Conservation (phyloP, 495 filamentous ascomycete species). For the Rhypophila decipiens region DNA sequence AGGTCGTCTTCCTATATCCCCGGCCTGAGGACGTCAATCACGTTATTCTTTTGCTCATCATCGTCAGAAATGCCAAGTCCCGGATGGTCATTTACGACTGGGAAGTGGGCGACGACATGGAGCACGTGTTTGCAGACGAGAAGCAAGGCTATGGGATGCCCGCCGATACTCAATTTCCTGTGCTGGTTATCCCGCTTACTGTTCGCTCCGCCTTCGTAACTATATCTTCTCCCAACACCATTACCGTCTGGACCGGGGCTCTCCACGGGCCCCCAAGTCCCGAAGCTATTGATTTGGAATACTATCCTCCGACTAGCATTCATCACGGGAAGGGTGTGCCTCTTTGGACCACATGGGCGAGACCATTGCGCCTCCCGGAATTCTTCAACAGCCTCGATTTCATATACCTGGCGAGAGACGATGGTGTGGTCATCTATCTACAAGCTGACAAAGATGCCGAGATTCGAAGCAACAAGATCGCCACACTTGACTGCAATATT, state of each 20-base stretch:
- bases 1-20: constrained; percentile 83
- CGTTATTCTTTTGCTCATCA: constrained; percentile 69
- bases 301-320: constrained; percentile 23
- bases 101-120: constrained; percentile 43
- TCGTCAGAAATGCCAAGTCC: constrained; percentile 53
- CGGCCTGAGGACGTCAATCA: constrained; percentile 55
- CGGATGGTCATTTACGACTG: constrained; percentile 70
- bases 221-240: constrained; percentile 51
- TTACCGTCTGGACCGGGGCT: constrained; percentile 54
- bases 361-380: constrained; percentile 54
- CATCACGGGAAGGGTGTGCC: constrained; percentile 36
- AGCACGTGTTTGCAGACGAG: constrained; percentile 30
- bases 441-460: constrained; percentile 54
- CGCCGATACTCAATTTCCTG: constrained; percentile 53
- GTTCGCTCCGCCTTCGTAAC: constrained; percentile 59
- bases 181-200: constrained; percentile 62
- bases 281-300: constrained; percentile 25
- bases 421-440: constrained; percentile 64
- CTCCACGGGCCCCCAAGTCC: constrained; percentile 44
- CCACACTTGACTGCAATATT: constrained; percentile 55
- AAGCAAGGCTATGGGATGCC: constrained; percentile 47
- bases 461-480: constrained; percentile 46
- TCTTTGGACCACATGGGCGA: constrained; percentile 62
- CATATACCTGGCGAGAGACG: constrained; percentile 74
- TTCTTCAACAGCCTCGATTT: constrained; percentile 59